phyloP scores from a whole-genome alignment of 805 yeast genomes.

The Cyberlindnera saturnus region DNA sequence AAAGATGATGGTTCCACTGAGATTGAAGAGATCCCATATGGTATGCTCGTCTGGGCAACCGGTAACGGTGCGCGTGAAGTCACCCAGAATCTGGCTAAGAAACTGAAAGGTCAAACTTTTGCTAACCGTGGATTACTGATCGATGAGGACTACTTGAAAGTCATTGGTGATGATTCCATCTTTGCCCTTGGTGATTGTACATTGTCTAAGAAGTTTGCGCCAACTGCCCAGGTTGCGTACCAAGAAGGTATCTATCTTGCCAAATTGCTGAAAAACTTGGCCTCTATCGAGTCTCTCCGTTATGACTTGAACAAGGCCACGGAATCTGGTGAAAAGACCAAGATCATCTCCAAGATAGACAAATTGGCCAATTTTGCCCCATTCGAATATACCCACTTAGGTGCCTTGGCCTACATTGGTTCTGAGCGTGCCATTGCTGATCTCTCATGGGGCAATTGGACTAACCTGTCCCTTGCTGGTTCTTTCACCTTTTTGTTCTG shows the following conservation, averaged over 20 bases:
- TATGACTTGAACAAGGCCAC: conserved; percentile 32
- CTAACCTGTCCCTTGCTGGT: conserved; percentile 78
- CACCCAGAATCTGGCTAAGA: conserved; percentile 56
- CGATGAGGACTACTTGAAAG: conserved; percentile 65
- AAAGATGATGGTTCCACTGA: conserved; percentile 58
- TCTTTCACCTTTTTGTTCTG: conserved; percentile 85
- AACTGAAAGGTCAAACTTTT: conserved; percentile 70
- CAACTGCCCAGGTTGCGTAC: conserved; percentile 96
- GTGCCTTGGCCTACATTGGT: conserved; percentile 93
- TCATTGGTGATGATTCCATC: conserved; percentile 71
- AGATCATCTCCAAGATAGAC: conserved; percentile 29
- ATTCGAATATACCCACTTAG: conserved; percentile 82
- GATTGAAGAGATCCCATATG: conserved; percentile 69
- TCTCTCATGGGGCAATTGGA: conserved; percentile 72
- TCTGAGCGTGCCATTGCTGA: conserved; percentile 93
- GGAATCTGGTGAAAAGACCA: conserved; percentile 32
- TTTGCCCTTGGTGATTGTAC: conserved; percentile 96
- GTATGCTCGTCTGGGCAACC: conserved; percentile 94
- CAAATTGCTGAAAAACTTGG: conserved; percentile 56
- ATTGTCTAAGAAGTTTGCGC: conserved; percentile 77
- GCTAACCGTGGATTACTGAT: conserved; percentile 89
- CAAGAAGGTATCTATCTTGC: conserved; percentile 88
- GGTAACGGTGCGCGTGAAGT: conserved; percentile 89
- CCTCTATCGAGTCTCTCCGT: conserved; percentile 54
- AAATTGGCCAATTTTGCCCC: conserved; percentile 45